Evolutionary conservation across 2,329 filamentous ascomycete genomes (phyloP).

Genomic region (Xylaria multiplex): DNA sequence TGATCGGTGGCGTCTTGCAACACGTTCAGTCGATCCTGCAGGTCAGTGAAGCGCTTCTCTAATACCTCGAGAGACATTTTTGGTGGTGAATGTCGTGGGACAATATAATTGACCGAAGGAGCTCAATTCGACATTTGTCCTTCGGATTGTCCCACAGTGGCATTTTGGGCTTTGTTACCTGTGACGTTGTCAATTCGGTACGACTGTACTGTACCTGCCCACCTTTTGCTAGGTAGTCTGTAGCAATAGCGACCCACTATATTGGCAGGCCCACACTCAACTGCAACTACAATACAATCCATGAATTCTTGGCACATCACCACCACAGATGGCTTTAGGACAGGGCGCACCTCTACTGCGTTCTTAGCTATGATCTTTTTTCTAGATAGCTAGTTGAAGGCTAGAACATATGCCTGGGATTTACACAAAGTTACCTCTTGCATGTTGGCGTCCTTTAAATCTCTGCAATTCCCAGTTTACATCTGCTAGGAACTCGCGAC

Average conservation of each 20-base stretch:
- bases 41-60: slow-evolving; percentile 67
- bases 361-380: too few relatives aligned
- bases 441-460: slow-evolving; percentile 12
- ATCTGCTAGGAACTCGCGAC: slow-evolving; percentile 23
- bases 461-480: slow-evolving; percentile 19
- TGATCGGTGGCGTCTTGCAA: slow-evolving; percentile 70
- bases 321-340: too few relatives aligned
- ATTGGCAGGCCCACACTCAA: too few relatives aligned
- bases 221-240: too few relatives aligned
- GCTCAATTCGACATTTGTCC: slow-evolving; percentile 23
- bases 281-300: too few relatives aligned
- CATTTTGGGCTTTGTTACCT: slow-evolving; percentile 14
- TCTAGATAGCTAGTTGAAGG: too few relatives aligned
- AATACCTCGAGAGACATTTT: slow-evolving; percentile 68
- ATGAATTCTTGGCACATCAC: too few relatives aligned
- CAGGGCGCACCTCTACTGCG: too few relatives aligned
- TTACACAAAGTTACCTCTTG: background rate
- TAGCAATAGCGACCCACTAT: too few relatives aligned
- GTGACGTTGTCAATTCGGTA: slow-evolving; percentile 21
- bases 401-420: too few relatives aligned
- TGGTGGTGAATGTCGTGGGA: background rate
- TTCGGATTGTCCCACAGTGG: slow-evolving; percentile 21
- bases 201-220: background rate
- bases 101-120: background rate
- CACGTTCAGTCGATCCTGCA: slow-evolving; percentile 69